Evolutionary conservation across 2,329 filamentous ascomycete genomes (phyloP).

Genomic region (Fusarium sp.): DNA sequence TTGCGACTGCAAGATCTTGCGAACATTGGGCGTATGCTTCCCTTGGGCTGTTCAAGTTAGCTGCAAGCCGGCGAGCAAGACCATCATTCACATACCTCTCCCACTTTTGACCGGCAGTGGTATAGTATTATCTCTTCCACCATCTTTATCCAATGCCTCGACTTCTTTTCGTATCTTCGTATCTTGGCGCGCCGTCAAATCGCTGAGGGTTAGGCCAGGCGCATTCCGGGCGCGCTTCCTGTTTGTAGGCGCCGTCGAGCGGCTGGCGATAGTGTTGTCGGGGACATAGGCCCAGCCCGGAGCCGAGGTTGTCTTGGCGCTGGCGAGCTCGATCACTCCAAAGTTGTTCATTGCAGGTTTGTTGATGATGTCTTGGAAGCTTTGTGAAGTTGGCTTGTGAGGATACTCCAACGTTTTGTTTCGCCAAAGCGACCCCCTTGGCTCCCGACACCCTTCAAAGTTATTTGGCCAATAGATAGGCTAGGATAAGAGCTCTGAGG

Average conservation of each 20-base stretch:
- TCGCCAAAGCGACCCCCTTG: neutral
- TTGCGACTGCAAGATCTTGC: conserved; percentile 82
- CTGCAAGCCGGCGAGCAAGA: neutral
- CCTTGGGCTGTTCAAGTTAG: conserved; percentile 52
- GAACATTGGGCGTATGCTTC: conserved; percentile 76
- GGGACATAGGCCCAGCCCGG: conserved; percentile 95
- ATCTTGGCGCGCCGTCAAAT: conserved; percentile 84
- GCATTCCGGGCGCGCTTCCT: conserved; percentile 79
- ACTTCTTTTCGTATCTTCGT: conserved; percentile 85
- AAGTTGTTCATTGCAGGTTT: conserved; percentile 70
- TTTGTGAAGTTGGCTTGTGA: conserved; percentile 5
- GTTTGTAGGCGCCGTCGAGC: conserved; percentile 67
- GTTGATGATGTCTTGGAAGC: neutral
- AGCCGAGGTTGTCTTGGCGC: conserved; percentile 74
- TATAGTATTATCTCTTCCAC: conserved; percentile 78
- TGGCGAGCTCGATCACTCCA: conserved; percentile 86
- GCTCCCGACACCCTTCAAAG: neutral
- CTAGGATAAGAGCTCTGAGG: neutral
- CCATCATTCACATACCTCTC: conserved; percentile 49
- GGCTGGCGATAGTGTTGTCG: conserved; percentile 71
- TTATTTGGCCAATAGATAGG: neutral
- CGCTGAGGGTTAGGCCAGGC: conserved; percentile 65
- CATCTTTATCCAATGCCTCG: conserved; percentile 85
- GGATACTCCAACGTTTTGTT: neutral
- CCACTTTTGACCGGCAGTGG: conserved; percentile 70